phyloP scores from a whole-genome alignment of 441 rosid species.

The Gossypium gossypioides region DNA sequence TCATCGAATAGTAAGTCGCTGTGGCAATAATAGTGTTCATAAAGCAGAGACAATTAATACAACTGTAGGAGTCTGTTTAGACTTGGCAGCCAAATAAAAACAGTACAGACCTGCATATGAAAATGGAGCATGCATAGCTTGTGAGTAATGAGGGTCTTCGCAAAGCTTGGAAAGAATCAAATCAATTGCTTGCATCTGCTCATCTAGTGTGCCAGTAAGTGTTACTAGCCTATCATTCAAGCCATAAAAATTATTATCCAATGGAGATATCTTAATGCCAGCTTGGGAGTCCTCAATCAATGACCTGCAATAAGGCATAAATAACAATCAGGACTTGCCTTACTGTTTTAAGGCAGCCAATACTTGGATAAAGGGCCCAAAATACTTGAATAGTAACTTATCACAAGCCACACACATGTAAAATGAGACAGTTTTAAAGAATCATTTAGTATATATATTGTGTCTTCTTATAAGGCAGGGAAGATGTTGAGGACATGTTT shows the following conservation, averaged over 20 bases:
- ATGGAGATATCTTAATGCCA: conserved; percentile 84
- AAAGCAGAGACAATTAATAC: neutral
- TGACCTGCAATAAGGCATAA: conserved; percentile 48
- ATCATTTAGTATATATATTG: neutral
- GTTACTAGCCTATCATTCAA: conserved; percentile 92
- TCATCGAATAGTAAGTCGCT: conserved; percentile 53
- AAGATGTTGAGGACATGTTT: neutral
- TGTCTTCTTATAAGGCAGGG: neutral
- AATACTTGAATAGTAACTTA: neutral
- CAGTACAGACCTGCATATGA: conserved; percentile 71
- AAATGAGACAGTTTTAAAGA: neutral
- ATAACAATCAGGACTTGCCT: conserved; percentile 5
- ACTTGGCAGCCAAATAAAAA: neutral
- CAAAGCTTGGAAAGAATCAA: conserved; percentile 73
- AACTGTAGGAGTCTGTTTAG: neutral
- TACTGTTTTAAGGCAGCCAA: neutral
- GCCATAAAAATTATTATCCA: conserved; percentile 78
- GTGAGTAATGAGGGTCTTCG: conserved; percentile 81
- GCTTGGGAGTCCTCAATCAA: conserved; percentile 95
- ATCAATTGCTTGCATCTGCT: conserved; percentile 86
- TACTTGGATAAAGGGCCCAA: neutral
- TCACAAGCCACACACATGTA: neutral
- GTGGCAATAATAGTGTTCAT: conserved; percentile 45
- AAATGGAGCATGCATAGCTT: conserved; percentile 73
- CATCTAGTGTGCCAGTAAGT: conserved; percentile 71